Conservation (phyloP, 2,329 filamentous ascomycete species). For the Botrytis paeoniae region DNA sequence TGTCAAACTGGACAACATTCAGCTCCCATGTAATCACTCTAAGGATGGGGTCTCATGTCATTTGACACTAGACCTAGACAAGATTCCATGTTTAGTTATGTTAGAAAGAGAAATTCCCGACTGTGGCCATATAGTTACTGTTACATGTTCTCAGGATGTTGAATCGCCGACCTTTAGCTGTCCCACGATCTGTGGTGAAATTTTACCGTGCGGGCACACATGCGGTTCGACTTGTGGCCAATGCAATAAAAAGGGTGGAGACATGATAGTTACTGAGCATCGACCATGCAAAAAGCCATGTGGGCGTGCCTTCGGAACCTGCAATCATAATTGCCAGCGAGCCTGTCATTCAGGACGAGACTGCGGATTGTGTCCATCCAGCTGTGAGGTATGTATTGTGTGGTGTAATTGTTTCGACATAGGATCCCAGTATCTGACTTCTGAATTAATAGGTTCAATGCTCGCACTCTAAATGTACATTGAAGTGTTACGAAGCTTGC, state of each 20-base stretch:
- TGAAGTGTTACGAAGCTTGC: constrained; percentile 58
- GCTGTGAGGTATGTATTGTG: constrained; percentile 47
- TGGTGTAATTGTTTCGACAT: background rate
- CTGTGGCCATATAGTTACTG: constrained; percentile 52
- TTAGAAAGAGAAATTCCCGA: constrained; percentile 50
- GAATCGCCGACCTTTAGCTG: constrained; percentile 46
- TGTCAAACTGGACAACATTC: constrained; percentile 35
- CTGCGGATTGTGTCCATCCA: constrained; percentile 47
- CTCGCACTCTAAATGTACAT: constrained; percentile 54
- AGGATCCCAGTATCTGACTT: background rate
- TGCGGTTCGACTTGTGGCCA: constrained; percentile 50
- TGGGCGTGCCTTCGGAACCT: constrained; percentile 50
- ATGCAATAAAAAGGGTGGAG: constrained; percentile 45
- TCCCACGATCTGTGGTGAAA: constrained; percentile 43
- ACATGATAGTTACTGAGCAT: constrained; percentile 43
- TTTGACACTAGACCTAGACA: constrained; percentile 43
- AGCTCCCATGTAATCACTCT: constrained; percentile 44
- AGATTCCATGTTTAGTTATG: constrained; percentile 46
- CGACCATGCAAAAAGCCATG: constrained; percentile 49
- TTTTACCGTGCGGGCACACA: constrained; percentile 55
- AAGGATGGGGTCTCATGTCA: constrained; percentile 40
- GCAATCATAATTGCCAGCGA: constrained; percentile 52
- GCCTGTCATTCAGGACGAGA: constrained; percentile 50
- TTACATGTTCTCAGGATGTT: constrained; percentile 51
- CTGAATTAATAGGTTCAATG: constrained; percentile 53